Evolutionary conservation across 2,329 filamentous ascomycete genomes (phyloP).

Genomic region (Sarocladium strictum): DNA sequence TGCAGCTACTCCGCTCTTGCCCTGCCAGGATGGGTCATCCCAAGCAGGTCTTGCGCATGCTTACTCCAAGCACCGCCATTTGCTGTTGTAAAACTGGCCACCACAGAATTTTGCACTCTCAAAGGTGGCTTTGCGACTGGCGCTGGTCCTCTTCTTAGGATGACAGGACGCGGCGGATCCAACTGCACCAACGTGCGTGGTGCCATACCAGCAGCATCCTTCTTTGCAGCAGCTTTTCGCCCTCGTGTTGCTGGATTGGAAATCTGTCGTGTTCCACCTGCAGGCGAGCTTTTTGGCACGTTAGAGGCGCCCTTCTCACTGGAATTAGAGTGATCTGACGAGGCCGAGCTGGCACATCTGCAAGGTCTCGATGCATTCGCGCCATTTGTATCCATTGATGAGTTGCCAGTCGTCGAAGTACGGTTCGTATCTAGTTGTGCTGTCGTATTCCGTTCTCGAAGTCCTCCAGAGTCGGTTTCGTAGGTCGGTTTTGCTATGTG

Average conservation of each 20-base stretch:
- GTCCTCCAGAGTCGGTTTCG: too few relatives aligned
- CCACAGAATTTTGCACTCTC: not conserved
- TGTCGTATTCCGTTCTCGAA: too few relatives aligned
- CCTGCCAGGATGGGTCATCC: slow-evolving; percentile 46
- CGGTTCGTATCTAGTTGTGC: too few relatives aligned
- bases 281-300: slow-evolving; percentile 11
- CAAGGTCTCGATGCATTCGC: not conserved
- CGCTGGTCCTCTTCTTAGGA: slow-evolving; percentile 8
- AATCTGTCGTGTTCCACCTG: slow-evolving; percentile 15
- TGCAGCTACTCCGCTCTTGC: not conserved
- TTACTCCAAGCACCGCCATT: slow-evolving; percentile 62
- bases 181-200: slow-evolving; percentile 36
- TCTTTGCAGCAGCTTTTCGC: slow-evolving; percentile 45
- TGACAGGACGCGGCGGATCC: slow-evolving; percentile 17
- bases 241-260: slow-evolving; percentile 46
- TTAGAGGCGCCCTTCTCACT: not conserved
- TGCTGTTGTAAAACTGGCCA: slow-evolving; percentile 39
- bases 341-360: not conserved
- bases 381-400: not conserved
- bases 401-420: not conserved
- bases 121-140: not conserved
- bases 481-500: too few relatives aligned
- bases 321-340: not conserved
- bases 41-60: slow-evolving; percentile 62
- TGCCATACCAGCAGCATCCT: slow-evolving; percentile 43